Evolutionary conservation across 169 alveolate species (phyloP).

Genomic region (Toxoplasma gondii): DNA sequence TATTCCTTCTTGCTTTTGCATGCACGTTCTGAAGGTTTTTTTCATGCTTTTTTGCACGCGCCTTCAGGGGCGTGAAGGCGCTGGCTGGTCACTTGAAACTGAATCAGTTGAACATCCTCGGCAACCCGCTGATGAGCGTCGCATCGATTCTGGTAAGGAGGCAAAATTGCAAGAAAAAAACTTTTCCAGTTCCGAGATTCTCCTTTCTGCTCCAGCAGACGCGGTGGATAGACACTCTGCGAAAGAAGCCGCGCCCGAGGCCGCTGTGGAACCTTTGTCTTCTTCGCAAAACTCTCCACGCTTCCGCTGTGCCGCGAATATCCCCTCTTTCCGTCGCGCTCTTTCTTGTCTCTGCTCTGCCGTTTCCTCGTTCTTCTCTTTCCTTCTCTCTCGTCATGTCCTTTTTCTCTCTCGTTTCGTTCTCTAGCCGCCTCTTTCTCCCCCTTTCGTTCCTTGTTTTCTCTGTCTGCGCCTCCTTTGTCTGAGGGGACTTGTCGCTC

Average conservation of each 20-base stretch:
- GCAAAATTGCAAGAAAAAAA: neutral
- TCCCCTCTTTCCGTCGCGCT: too few species aligned
- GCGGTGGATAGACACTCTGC: too few species aligned
- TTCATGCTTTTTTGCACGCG: neutral
- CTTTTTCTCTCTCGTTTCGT: neutral
- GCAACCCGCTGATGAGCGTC: neutral
- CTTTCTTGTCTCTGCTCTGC: neutral
- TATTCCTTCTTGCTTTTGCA: too few species aligned
- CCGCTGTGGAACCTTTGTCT: too few species aligned
- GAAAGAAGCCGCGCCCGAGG: too few species aligned
- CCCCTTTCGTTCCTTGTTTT: neutral
- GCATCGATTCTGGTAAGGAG: neutral
- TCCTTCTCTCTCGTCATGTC: neutral
- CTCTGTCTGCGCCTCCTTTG: neutral
- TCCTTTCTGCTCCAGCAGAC: too few species aligned
- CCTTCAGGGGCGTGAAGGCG: neutral
- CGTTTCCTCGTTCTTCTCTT: neutral
- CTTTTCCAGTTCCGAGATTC: too few species aligned
- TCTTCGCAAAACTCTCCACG: neutral
- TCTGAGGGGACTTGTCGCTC: neutral
- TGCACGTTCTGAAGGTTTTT: too few species aligned
- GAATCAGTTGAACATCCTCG: neutral
- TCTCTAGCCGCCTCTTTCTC: neutral
- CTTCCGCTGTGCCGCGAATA: neutral
- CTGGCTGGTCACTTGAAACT: slow-evolving; percentile 6